These are phyloP conservation scores for Diaporthe sp. DNA, from an alignment of 2,329 filamentous ascomycete genomes.

Conservation along the genomic window DNA sequence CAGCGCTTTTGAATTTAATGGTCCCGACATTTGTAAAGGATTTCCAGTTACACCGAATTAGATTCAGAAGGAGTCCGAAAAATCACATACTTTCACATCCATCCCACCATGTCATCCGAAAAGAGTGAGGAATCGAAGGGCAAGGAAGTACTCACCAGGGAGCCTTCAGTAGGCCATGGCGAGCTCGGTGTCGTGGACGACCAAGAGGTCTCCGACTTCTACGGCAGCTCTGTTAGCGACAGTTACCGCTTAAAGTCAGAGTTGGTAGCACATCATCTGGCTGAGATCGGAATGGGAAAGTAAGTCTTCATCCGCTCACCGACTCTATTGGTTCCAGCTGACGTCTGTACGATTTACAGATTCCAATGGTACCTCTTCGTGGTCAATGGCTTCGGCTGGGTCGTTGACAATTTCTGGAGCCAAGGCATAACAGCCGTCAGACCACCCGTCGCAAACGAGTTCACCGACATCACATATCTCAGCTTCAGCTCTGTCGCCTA, in stretches of 20 bases:
- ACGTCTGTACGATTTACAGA: neutral
- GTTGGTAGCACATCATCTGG: conserved; percentile 48
- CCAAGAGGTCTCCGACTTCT: conserved; percentile 52
- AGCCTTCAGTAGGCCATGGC: conserved; percentile 32
- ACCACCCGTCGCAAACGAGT: conserved; percentile 53
- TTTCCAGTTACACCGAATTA: neutral
- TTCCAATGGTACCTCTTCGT: conserved; percentile 61
- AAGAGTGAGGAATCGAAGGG: conserved; percentile 19
- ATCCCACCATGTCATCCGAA: conserved; percentile 27
- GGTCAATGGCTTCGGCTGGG: conserved; percentile 63
- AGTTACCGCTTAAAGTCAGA: conserved; percentile 53
- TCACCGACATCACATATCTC: conserved; percentile 49
- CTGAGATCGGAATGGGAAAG: conserved; percentile 53
- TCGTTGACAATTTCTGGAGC: conserved; percentile 59
- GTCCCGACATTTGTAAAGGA: neutral
- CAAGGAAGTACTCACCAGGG: neutral
- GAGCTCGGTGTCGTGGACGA: conserved; percentile 46
- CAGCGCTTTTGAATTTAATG: neutral
- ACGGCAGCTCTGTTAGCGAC: conserved; percentile 51
- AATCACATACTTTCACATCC: neutral
- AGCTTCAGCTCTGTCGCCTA: conserved; percentile 55
- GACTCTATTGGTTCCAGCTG: neutral
- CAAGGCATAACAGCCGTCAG: conserved; percentile 54
- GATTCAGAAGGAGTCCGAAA: neutral
- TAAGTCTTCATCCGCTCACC: conserved; percentile 42